Evolutionary conservation across 2,329 filamentous ascomycete species (phyloP).

Genomic region (Amylocarpus encephaloides): DNA sequence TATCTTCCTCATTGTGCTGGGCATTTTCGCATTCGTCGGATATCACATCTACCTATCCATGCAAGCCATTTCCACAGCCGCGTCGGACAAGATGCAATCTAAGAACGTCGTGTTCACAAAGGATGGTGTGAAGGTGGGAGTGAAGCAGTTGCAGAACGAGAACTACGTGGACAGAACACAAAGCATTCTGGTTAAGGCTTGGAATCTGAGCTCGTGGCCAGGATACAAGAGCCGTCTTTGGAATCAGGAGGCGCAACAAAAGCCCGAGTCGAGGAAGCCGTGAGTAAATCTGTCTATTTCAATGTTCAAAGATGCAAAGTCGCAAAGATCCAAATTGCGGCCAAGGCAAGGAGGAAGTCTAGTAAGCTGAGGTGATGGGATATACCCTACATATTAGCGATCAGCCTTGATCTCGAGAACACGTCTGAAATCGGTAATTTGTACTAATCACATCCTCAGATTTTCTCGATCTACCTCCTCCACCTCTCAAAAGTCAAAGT

Average conservation of each 20-base stretch:
- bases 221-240: slow-evolving; percentile 34
- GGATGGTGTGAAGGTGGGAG: slow-evolving; percentile 65
- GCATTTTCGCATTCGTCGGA: slow-evolving; percentile 54
- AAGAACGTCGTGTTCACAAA: slow-evolving; percentile 72
- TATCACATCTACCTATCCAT: slow-evolving; percentile 68
- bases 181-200: slow-evolving; percentile 59
- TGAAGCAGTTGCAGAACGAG: slow-evolving; percentile 63
- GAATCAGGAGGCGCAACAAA: slow-evolving; percentile 27
- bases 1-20: slow-evolving; percentile 54
- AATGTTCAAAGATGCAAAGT: no score
- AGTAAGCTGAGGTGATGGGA: no score
- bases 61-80: slow-evolving; percentile 57
- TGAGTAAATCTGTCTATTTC: slow-evolving; percentile 13
- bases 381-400: no score
- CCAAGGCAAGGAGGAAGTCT: no score
- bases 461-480: no score
- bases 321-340: no score
- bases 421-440: no score
- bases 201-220: slow-evolving; percentile 45
- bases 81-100: slow-evolving; percentile 64
- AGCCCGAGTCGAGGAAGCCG: slow-evolving; percentile 26
- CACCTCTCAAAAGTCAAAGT: no score
- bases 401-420: no score
- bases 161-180: slow-evolving; percentile 70
- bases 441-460: no score